Conservation (phyloP, 148 eudicot genomes). For the Camellia japonica region DNA sequence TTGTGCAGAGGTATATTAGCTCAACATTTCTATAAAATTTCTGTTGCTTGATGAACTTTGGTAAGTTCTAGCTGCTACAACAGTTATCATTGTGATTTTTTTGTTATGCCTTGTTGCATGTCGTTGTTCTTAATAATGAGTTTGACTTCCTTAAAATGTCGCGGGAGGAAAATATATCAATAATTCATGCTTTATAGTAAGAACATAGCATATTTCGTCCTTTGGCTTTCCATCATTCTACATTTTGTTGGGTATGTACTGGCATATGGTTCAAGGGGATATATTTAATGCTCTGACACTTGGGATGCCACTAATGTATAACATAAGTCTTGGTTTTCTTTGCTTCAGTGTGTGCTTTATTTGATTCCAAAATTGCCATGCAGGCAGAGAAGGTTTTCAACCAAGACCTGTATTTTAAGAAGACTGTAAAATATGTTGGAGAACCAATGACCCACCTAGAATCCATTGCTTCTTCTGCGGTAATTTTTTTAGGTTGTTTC, state of each 20-base stretch:
- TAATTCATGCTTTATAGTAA: neutral
- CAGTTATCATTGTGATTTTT: neutral
- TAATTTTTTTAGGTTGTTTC: slow-evolving; percentile 26
- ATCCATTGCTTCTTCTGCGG: slow-evolving; percentile 93
- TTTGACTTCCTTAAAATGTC: neutral
- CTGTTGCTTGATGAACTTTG: neutral
- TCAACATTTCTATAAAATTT: neutral
- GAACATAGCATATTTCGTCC: neutral
- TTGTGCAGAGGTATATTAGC: slow-evolving; percentile 65
- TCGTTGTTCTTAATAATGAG: neutral
- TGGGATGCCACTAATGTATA: neutral
- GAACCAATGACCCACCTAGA: slow-evolving; percentile 88
- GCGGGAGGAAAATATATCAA: neutral
- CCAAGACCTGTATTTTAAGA: slow-evolving; percentile 76
- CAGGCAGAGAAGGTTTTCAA: slow-evolving; percentile 94
- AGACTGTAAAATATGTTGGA: slow-evolving; percentile 70
- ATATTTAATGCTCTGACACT: neutral
- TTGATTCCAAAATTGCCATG: slow-evolving; percentile 15
- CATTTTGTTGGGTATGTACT: neutral
- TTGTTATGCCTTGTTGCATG: neutral
- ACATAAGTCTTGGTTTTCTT: neutral
- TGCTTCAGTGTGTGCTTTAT: neutral
- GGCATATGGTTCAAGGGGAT: neutral
- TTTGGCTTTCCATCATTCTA: neutral
- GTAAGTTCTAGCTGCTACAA: neutral